phyloP scores from a whole-genome alignment of 108 stramenopile genomes.

The Skeletonema menzelii region DNA sequence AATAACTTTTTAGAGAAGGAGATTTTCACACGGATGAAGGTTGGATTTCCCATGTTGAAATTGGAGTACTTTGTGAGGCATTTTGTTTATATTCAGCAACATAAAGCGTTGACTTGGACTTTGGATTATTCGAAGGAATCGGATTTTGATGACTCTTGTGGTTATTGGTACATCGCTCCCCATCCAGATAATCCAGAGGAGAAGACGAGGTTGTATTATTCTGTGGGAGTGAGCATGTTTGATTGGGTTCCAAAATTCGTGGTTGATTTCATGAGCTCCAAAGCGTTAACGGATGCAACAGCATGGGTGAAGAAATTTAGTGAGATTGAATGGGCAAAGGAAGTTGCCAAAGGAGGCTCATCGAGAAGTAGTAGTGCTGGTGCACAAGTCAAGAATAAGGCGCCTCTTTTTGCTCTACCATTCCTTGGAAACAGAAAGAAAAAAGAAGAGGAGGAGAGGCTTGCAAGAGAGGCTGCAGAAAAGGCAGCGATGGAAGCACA shows the following conservation, averaged over 20 bases:
- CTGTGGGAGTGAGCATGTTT: conserved; percentile 58
- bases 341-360: conserved; percentile 13
- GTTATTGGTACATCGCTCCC: conserved; percentile 57
- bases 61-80: conserved; percentile 58
- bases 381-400: not conserved
- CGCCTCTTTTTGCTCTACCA: conserved; percentile 25
- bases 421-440: conserved; percentile 28
- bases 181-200: conserved; percentile 55
- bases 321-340: conserved; percentile 51
- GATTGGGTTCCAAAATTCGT: conserved; percentile 65
- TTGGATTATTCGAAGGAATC: conserved; percentile 54
- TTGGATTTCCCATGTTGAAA: conserved; percentile 57
- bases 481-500: conserved; percentile 24
- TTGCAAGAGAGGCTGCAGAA: conserved; percentile 20
- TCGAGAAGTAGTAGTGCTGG: not conserved
- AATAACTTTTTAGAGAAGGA: conserved; percentile 46
- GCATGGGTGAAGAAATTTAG: conserved; percentile 68
- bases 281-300: conserved; percentile 66
- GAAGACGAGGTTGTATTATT: conserved; percentile 53
- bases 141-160: conserved; percentile 59
- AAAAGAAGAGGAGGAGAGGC: conserved; percentile 35
- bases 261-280: conserved; percentile 56
- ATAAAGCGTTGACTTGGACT: conserved; percentile 51
- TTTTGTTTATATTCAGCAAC: conserved; percentile 42
- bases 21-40: conserved; percentile 57